Evolutionary conservation across 768 basidiomycete species (phyloP), one percentile per base, ranked within the genome.

Genomic region (Macrocybe gigantea): DNA sequence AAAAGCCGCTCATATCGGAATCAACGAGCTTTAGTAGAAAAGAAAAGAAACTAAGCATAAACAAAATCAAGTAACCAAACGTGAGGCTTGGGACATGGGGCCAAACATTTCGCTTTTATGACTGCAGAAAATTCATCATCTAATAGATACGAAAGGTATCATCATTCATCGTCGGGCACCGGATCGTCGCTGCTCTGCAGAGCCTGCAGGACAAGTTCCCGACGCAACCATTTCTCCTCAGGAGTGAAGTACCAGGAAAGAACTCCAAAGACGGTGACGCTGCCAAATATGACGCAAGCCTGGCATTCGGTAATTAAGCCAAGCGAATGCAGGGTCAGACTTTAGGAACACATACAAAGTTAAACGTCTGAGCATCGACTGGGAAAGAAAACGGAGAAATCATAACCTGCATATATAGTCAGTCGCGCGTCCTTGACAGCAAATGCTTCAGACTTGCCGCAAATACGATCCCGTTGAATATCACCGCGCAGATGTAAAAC

Each of bases 341-440:
- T 35, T 2, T 13, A 14, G 14, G 5, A 38, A 5, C 1, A 75
- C 85, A 65, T 51, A 90, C 89, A 58, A 90, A 94, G 65, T 95
- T 95, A 73, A 94, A 91, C 1, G 75, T 84, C 50, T 78, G 64
- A 0, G 84, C 74, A 7, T 72, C 80, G 30, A 90, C 85, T 1
- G 93, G 93, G 72, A 89, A 95, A 63, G 72, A 79, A 72, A 92
- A 94, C 1, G 93, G 93, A 22, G 92, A 93, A 46, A 89, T 72
- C 71, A 85, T 80, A 53, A 87, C 83, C 88, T 88, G 51, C 13
- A 41, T 42, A 14, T 38, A 50, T 31, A 34, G 31, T 38, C 57
- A 32, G 54, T 51, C 41, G 47, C 31, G 31, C 7, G 34, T 22
- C 29, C 31, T 59, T 43, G 31, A 50, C 14, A 12, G 47, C 22